Evolutionary conservation across 1,139 yeast genomes (phyloP).

Genomic region (Lodderomyces orthopsilosis): DNA sequence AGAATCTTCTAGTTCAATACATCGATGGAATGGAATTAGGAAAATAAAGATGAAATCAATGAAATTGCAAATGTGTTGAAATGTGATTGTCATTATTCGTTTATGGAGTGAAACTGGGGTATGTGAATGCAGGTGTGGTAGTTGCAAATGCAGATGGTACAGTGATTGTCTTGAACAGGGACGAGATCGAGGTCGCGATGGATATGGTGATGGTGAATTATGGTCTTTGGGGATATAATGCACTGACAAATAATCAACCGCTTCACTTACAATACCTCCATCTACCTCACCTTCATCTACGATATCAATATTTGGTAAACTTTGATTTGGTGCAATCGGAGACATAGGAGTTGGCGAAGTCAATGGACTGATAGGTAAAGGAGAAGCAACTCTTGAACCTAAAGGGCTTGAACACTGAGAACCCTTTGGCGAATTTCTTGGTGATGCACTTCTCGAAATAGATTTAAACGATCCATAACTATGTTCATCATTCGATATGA

Average conservation of each 20-base stretch:
- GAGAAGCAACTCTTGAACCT: neutral
- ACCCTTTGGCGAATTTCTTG: slow-evolving; percentile 2
- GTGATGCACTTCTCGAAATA: slow-evolving; percentile 10
- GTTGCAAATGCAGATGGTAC: neutral
- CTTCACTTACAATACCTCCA: neutral
- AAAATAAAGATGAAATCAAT: slow-evolving; percentile 21
- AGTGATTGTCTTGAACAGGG: neutral
- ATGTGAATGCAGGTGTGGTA: neutral
- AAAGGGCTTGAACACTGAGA: slow-evolving; percentile 5
- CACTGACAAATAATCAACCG: slow-evolving; percentile 4
- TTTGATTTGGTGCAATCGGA: neutral
- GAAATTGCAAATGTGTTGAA: slow-evolving; percentile 15
- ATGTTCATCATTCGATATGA: slow-evolving; percentile 21
- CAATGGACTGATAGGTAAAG: neutral
- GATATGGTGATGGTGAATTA: neutral
- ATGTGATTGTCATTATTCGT: slow-evolving; percentile 14
- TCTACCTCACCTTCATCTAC: neutral
- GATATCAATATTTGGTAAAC: neutral
- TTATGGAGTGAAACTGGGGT: slow-evolving; percentile 3
- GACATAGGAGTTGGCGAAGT: slow-evolving; percentile 2
- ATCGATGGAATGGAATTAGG: slow-evolving; percentile 21
- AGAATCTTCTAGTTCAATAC: slow-evolving; percentile 10
- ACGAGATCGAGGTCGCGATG: neutral
- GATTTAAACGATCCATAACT: slow-evolving; percentile 9
- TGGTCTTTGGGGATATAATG: slow-evolving; percentile 5